Conservation (phyloP, 2,329 filamentous ascomycete species). For the Pseudogymnoascus sp. region DNA sequence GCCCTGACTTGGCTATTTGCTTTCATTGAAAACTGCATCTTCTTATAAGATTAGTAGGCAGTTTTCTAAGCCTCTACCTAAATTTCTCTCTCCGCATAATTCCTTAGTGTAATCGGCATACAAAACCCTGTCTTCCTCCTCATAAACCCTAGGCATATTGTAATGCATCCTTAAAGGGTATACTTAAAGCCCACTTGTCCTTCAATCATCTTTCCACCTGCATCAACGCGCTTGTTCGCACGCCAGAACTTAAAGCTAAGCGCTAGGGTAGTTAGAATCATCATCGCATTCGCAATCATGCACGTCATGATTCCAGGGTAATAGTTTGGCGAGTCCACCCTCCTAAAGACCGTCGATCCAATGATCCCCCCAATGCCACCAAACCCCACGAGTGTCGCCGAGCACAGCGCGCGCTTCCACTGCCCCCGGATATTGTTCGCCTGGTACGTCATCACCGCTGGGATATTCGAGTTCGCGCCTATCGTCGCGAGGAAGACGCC, state of each 20-base stretch:
- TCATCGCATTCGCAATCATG: constrained; percentile 18
- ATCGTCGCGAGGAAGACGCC: constrained; percentile 32
- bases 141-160: not conserved
- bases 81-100: not conserved
- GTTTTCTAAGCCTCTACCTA: not conserved
- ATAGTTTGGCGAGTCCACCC: constrained; percentile 45
- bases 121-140: not conserved
- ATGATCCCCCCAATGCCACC: constrained; percentile 73
- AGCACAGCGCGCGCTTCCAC: constrained; percentile 78
- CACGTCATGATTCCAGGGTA: constrained; percentile 20
- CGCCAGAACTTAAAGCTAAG: constrained; percentile 25
- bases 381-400: constrained; percentile 65
- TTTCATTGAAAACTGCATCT: not conserved
- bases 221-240: constrained; percentile 27
- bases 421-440: constrained; percentile 82
- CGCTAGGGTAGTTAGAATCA: constrained; percentile 21
- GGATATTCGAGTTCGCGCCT: constrained; percentile 59
- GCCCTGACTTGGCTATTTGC: not conserved
- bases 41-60: not conserved
- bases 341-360: constrained; percentile 63
- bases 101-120: not conserved
- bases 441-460: constrained; percentile 68
- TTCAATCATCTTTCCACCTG: constrained; percentile 29
- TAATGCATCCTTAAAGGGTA: constrained; percentile 15
- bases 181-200: constrained; percentile 28